phyloP scores from a whole-genome alignment of 768 basidiomycete species.

The Amanita muscaria region DNA sequence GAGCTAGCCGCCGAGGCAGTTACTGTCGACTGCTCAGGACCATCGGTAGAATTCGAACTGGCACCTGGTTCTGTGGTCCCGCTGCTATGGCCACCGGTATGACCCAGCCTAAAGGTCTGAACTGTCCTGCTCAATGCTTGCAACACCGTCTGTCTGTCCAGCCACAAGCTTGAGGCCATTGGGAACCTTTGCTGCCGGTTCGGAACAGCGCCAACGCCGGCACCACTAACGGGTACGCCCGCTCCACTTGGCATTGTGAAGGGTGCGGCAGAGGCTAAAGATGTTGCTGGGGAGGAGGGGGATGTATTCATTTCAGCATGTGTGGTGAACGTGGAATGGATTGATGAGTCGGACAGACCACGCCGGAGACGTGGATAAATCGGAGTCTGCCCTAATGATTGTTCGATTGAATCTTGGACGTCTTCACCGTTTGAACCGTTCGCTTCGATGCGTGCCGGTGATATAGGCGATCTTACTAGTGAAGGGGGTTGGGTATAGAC shows the following conservation, averaged over 20 bases:
- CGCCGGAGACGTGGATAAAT: constrained; percentile 24
- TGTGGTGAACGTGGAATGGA: constrained; percentile 73
- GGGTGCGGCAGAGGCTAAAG: too few species aligned
- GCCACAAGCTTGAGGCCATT: constrained; percentile 19
- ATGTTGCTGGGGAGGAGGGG: constrained; percentile 17
- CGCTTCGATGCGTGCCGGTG: neutral
- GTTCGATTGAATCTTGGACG: neutral
- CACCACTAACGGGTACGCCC: too few species aligned
- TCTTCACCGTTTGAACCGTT: neutral
- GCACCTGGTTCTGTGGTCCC: too few species aligned
- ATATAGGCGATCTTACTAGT: neutral
- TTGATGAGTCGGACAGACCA: constrained; percentile 87
- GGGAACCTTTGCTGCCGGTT: constrained; percentile 10
- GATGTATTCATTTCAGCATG: too few species aligned
- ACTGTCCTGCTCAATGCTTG: constrained; percentile 46
- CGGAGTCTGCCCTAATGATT: neutral
- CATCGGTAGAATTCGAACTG: too few species aligned
- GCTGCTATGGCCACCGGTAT: too few species aligned
- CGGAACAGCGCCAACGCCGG: neutral
- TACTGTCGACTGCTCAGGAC: too few species aligned
- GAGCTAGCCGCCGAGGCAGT: too few species aligned
- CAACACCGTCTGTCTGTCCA: constrained; percentile 40
- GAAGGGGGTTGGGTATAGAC: constrained; percentile 15
- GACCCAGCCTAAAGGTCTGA: constrained; percentile 32
- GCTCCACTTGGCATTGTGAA: neutral